Conservation (phyloP, 495 filamentous ascomycete species). For the Penicillium angulare region DNA sequence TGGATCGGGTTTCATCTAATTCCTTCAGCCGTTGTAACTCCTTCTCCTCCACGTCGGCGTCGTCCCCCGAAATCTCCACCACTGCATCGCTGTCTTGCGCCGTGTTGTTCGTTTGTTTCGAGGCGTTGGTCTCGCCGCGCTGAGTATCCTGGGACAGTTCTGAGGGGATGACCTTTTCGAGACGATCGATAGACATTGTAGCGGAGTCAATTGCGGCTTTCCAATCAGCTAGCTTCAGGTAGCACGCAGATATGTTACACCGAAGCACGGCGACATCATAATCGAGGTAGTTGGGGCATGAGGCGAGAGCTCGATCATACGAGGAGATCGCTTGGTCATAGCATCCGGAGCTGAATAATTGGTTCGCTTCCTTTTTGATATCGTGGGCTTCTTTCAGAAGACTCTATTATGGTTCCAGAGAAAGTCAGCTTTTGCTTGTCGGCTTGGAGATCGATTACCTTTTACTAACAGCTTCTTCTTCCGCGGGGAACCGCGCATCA, state of each 20-base stretch:
- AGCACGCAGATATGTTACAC: constrained; percentile 87
- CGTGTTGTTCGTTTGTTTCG: constrained; percentile 11
- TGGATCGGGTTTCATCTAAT: constrained; percentile 51
- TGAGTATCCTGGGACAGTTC: constrained; percentile 15
- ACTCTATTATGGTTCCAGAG: constrained; percentile 37
- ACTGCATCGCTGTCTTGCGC: constrained; percentile 31
- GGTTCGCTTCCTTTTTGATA: constrained; percentile 76
- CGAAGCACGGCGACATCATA: constrained; percentile 85
- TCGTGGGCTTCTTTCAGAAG: constrained; percentile 70
- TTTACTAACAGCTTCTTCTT: constrained; percentile 69
- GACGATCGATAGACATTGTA: constrained; percentile 65
- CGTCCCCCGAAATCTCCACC: constrained; percentile 53
- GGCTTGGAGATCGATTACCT: not conserved
- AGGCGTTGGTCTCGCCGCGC: constrained; percentile 18
- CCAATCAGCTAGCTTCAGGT: constrained; percentile 84
- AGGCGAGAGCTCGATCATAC: constrained; percentile 80
- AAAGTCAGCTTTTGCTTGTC: constrained; percentile 3
- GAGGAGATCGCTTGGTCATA: constrained; percentile 85
- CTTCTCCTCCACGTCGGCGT: constrained; percentile 60
- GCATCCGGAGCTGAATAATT: constrained; percentile 65
- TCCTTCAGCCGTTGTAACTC: constrained; percentile 50
- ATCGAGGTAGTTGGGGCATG: constrained; percentile 84
- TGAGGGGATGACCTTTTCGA: constrained; percentile 59
- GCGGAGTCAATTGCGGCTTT: constrained; percentile 77
- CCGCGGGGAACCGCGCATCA: constrained; percentile 61